Percentiles rank a stretch among this genome's conserved stretches.
phyloP scores from a whole-genome alignment of 495 filamentous ascomycete species.

The Aspergillus hancockii region DNA sequence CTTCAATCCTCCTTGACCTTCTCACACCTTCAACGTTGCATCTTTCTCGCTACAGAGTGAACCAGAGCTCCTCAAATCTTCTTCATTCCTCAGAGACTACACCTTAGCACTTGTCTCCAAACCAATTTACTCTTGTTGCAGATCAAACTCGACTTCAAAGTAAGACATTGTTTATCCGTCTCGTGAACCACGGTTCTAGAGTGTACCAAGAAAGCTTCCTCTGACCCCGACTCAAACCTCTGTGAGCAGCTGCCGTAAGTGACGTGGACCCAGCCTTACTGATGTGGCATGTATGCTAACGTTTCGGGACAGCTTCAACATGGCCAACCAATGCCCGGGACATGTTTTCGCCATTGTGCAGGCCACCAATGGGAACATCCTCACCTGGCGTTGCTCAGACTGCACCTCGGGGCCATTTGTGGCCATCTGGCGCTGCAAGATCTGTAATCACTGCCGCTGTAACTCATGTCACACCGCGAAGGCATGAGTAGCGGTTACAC shows the following conservation, averaged over 20 bases:
- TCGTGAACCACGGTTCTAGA: neutral
- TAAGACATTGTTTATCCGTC: neutral
- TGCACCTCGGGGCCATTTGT: constrained; percentile 52
- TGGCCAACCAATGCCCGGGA: constrained; percentile 52
- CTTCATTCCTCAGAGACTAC: neutral
- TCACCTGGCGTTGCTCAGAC: constrained; percentile 52
- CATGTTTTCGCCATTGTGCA: constrained; percentile 49
- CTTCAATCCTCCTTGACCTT: constrained; percentile 22
- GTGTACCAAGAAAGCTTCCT: neutral
- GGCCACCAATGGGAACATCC: constrained; percentile 49
- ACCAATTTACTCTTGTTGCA: neutral
- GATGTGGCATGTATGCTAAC: neutral
- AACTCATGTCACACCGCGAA: constrained; percentile 48
- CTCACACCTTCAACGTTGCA: constrained; percentile 15
- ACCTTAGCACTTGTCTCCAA: neutral
- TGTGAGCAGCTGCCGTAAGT: neutral
- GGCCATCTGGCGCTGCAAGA: constrained; percentile 53
- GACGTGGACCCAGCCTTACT: neutral
- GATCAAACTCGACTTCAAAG: neutral
- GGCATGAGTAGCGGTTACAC: constrained; percentile 30
- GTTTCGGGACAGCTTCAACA: constrained; percentile 19
- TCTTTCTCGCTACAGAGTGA: constrained; percentile 15
- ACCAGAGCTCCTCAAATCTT: constrained; percentile 17
- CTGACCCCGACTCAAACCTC: neutral
- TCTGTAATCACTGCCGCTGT: constrained; percentile 49